Evolutionary conservation across 2,329 filamentous ascomycete species (phyloP), one percentile per base, ranked within the genome.

Genomic region (Fusarium nurragi): DNA sequence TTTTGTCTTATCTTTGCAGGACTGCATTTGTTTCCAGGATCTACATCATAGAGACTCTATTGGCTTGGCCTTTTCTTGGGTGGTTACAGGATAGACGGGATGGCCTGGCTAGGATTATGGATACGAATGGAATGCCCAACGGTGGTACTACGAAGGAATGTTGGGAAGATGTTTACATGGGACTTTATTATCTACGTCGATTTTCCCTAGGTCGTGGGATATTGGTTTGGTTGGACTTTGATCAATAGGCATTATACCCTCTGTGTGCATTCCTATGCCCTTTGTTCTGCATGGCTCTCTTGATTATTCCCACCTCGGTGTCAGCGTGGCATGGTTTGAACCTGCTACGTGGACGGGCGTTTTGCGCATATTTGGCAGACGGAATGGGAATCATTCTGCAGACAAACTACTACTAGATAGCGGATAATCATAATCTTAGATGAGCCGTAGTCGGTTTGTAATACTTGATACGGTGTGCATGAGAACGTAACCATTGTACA

Each of bases 241-340:
- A 68, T 66, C 69, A 73, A 73, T 70, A 73, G 70, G 70, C 70
- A 72, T 72, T 72, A 72, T 72, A 72, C 70, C 70, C 70, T 71
- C 60, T 61, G 45, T 73, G 70, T 70, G 69, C 65, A 71, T 68
- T 61, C 51, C 54, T 57, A 67, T 59, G 56, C 45, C 54, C 57
- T 58, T 55, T 54, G 30, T 51, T 43, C 54, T 50, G 34, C 39
- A 57, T 44, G 49, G 53, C 45, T 60, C 36, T 45, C 41, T 55
- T 46, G 41, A 30, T 30, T 32, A n/a, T 53, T 40, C 39, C 30
- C 30, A 28, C 11, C 18, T 45, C 22, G 34, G 39, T 39, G 56
- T 65, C 28, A 54, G 44, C 57, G 54, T 54, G 16, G 45, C 40
- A 37, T 9, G 13, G 52, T n/a, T 16, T 9, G 16, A 34, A 34